Conservation (phyloP, 768 basidiomycete species). For the Cystofilobasidium macerans region DNA sequence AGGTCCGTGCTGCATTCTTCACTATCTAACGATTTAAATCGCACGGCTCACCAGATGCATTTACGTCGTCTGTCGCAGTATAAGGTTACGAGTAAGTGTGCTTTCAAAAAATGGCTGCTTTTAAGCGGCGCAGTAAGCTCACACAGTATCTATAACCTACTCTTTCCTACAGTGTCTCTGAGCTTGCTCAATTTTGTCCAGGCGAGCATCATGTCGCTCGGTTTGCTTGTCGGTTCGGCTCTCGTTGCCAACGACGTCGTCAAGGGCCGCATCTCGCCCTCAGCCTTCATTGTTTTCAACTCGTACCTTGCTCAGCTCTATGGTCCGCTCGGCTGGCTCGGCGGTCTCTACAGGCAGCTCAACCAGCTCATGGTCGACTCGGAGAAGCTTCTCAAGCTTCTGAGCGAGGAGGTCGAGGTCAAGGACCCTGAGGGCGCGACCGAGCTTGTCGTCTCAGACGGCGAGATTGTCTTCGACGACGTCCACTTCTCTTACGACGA, state of each 20-base stretch:
- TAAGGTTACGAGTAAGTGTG: conserved; percentile 42
- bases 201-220: conserved; percentile 52
- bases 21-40: too few relatives aligned
- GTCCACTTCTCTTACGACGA: conserved; percentile 71
- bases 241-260: conserved; percentile 65
- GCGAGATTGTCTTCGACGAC: conserved; percentile 82
- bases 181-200: conserved; percentile 67
- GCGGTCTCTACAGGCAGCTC: conserved; percentile 49
- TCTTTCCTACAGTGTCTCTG: conserved; percentile 40
- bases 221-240: conserved; percentile 68
- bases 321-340: conserved; percentile 59
- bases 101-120: too few relatives aligned
- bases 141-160: too few relatives aligned
- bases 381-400: conserved; percentile 52
- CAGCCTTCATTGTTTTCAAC: conserved; percentile 49
- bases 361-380: conserved; percentile 24
- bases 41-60: too few relatives aligned
- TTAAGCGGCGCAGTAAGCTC: too few relatives aligned
- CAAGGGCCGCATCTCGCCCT: conserved; percentile 45
- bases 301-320: conserved; percentile 39
- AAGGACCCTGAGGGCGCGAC: conserved; percentile 66
- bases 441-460: conserved; percentile 58
- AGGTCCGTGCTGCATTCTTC: too few relatives aligned
- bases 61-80: too few relatives aligned
- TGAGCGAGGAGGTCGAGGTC: conserved; percentile 69